Evolutionary conservation across 768 basidiomycete species (phyloP).

Genomic region (Pisolithus marmoratus): DNA sequence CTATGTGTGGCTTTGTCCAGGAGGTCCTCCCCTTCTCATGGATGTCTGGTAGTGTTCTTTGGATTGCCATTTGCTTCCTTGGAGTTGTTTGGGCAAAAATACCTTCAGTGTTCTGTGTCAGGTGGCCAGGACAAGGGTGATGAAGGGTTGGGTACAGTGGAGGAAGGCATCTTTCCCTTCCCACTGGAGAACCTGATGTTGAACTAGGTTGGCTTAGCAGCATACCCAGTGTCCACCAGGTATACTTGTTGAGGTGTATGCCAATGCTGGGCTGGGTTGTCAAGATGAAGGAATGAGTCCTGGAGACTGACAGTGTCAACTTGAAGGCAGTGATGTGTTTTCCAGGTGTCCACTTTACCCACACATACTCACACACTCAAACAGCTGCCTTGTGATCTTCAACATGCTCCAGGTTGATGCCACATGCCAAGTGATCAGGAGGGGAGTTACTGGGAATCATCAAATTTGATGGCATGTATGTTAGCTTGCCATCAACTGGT

Average conservation of each 20-base stretch:
- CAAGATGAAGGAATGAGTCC: slow-evolving; percentile 77
- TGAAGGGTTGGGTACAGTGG: slow-evolving; percentile 64
- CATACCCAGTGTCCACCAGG: slow-evolving; percentile 83
- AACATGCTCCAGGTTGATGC: slow-evolving; percentile 62
- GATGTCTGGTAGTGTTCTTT: too few relatives aligned
- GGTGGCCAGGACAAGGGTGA: slow-evolving; percentile 83
- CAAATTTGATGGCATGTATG: too few relatives aligned
- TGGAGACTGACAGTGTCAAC: slow-evolving; percentile 97
- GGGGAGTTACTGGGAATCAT: too few relatives aligned
- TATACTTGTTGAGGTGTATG: slow-evolving; percentile 86
- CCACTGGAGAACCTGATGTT: slow-evolving; percentile 96
- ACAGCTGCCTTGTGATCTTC: slow-evolving; percentile 94
- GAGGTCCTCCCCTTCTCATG: too few relatives aligned
- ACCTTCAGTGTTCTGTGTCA: too few relatives aligned
- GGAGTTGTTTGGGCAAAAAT: too few relatives aligned
- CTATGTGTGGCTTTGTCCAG: too few relatives aligned
- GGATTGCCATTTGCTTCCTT: too few relatives aligned
- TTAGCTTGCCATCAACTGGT: too few relatives aligned
- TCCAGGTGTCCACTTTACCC: slow-evolving; percentile 87
- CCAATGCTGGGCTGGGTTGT: slow-evolving; percentile 63
- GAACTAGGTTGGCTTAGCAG: slow-evolving; percentile 90
- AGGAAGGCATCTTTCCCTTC: slow-evolving; percentile 94
- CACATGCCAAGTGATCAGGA: too few relatives aligned
- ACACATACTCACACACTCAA: slow-evolving; percentile 95
- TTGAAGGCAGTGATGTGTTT: slow-evolving; percentile 92